Evolutionary conservation across 257 asterid species (phyloP).

Genomic region (Handroanthus guayacan): DNA sequence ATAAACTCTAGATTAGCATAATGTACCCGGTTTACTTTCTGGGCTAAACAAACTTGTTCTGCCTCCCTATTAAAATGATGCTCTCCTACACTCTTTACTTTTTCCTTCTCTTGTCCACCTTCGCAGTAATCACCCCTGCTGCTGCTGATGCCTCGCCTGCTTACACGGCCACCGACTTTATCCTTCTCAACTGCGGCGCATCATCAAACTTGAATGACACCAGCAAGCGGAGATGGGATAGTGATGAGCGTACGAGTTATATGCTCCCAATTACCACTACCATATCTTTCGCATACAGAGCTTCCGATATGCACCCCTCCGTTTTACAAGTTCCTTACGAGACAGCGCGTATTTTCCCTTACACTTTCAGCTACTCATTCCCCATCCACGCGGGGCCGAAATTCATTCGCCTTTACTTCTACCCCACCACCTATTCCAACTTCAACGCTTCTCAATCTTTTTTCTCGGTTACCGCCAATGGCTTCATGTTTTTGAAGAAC

Average conservation of each 20-base stretch:
- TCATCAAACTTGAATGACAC: background rate
- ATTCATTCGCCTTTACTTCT: no score
- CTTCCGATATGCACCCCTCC: constrained; percentile 35
- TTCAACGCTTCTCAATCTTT: no score
- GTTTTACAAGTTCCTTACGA: constrained; percentile 42
- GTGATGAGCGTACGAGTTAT: constrained; percentile 41
- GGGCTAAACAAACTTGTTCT: background rate
- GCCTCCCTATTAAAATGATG: constrained; percentile 28
- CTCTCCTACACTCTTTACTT: constrained; percentile 17
- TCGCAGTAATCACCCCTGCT: background rate
- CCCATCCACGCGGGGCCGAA: constrained; percentile 48
- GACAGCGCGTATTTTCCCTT: constrained; percentile 50
- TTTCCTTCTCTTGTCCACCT: constrained; percentile 25
- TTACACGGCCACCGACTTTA: constrained; percentile 43
- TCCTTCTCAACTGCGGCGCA: constrained; percentile 67
- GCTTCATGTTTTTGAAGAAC: no score
- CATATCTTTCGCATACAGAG: constrained; percentile 35
- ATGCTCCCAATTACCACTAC: constrained; percentile 39
- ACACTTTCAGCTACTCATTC: constrained; percentile 52
- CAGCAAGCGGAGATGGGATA: constrained; percentile 51
- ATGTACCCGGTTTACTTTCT: no score
- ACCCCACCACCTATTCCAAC: no score
- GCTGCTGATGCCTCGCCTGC: constrained; percentile 19
- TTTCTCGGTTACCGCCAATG: no score
- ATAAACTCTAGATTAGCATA: no score